Conservation (phyloP, 2,329 filamentous ascomycete genomes). For the Plenodomus lindquistii region DNA sequence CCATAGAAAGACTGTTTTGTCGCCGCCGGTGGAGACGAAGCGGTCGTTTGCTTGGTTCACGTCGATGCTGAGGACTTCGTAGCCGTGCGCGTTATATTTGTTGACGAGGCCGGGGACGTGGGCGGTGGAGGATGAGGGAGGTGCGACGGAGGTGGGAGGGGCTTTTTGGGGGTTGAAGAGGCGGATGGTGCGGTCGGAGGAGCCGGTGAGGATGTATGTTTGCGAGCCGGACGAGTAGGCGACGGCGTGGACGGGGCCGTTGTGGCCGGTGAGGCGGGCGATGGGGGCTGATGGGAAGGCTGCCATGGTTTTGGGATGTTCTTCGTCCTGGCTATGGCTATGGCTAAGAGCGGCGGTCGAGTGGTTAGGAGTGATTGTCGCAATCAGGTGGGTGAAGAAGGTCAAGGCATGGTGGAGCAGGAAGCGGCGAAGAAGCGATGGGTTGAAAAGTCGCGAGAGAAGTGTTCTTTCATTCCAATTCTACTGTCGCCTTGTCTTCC, state of each 20-base stretch:
- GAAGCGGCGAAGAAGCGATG: neutral
- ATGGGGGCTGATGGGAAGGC: constrained; percentile 47
- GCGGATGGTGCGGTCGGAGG: constrained; percentile 80
- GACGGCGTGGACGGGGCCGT: constrained; percentile 54
- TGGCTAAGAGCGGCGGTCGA: neutral
- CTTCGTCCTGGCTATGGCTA: neutral
- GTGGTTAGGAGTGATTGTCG: constrained; percentile 1
- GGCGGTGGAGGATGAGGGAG: constrained; percentile 23
- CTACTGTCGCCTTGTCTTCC: no score
- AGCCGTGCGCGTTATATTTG: constrained; percentile 86
- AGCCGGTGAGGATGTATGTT: constrained; percentile 75
- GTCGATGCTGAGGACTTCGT: constrained; percentile 82
- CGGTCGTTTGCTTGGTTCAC: constrained; percentile 76
- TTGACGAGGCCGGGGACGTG: constrained; percentile 67
- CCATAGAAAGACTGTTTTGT: constrained; percentile 91
- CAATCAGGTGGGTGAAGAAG: neutral
- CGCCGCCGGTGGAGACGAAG: constrained; percentile 86
- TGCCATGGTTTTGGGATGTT: constrained; percentile 30
- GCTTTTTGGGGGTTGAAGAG: constrained; percentile 77
- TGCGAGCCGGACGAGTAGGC: constrained; percentile 54
- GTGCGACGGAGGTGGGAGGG: constrained; percentile 40
- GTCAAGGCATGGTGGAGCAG: constrained; percentile 25
- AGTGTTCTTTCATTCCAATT: neutral
- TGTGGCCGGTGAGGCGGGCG: constrained; percentile 48
- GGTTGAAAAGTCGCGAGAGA: neutral